Base-by-base conservation (phyloP, 805 yeast species). In the Metschnikowia picachoensis region DNA sequence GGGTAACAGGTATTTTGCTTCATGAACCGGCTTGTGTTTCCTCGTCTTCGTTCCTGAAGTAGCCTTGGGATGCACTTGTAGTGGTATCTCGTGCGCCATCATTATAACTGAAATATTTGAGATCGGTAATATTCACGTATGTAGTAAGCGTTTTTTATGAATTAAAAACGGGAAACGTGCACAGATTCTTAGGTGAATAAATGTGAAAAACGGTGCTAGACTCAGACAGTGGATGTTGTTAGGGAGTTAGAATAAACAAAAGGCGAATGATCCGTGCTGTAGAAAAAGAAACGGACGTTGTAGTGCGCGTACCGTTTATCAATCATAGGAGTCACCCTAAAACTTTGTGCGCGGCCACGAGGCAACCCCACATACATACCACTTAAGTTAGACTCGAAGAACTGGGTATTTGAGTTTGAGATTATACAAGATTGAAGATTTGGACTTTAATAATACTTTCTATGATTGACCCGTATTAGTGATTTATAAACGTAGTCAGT, bases 71-170 rank as follows among this genome's bases (percentile, higher is more conserved):
- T 55, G 66, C 42, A 60, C 55, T 34, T 58, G 53, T 47, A 56
- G 43, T 32, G 72, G 69, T 51, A 60, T 45, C 53, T 67, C 71
- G 50, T 65, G 72, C 12, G 66, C 55, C 54, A 54, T 52, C 58
- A 54, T 54, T 34, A 39, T 52, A 42, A 36, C 43, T 14, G 30
- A 35, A 39, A 25, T 29, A 28, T 35, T 39, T 43, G 30, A n/a
- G 29, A 30, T 33, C 25, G 25, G 7, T 5, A 20, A 20, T 5
- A 20, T 20, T 20, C 25, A 20, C 25, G 25, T 35, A 17, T 32
- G 36, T 35, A 28, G 14, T 30, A 13, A 28, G 25, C 30, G 35
- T 25, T 15, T 30, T 16, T 17, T n/a, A 34, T 14, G 31, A 41
- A 20, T 35, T 31, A 28, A 41, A 35, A 17, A 7, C 30, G 20